Evolutionary conservation across 2,329 filamentous ascomycete species (phyloP).

Genomic region (Ophiocordyceps robertsii): DNA sequence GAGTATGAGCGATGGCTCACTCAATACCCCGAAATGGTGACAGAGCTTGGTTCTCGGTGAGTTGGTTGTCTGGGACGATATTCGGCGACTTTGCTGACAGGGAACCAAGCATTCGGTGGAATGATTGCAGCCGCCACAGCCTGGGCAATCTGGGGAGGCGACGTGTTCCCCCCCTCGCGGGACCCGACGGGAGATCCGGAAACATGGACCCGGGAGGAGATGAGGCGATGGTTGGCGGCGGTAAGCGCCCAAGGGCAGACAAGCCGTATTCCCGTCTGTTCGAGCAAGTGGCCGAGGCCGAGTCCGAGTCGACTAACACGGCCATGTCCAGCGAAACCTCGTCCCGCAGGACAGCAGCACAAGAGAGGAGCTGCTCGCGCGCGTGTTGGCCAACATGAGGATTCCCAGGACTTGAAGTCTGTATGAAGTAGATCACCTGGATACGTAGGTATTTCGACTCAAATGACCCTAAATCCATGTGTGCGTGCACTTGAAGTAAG

Average conservation of each 20-base stretch:
- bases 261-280: neutral
- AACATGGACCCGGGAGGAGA: conserved; percentile 66
- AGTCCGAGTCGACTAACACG: neutral
- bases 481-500: too few species aligned
- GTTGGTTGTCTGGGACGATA: neutral
- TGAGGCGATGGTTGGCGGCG: conserved; percentile 65
- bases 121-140: conserved; percentile 69
- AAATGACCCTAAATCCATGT: too few species aligned
- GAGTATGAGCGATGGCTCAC: too few species aligned
- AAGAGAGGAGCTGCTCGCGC: conserved; percentile 30
- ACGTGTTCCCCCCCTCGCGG: conserved; percentile 61
- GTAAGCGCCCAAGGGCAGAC: conserved; percentile 36
- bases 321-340: conserved; percentile 28
- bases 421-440: too few species aligned
- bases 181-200: conserved; percentile 67
- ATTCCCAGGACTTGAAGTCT: conserved; percentile 13
- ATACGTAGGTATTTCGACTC: too few species aligned
- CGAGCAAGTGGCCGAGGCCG: neutral
- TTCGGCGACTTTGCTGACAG: too few species aligned
- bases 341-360: conserved; percentile 29
- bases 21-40: neutral
- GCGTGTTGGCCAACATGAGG: conserved; percentile 34
- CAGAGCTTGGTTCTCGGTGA: conserved; percentile 60
- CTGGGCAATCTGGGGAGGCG: conserved; percentile 75
- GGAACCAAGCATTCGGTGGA: conserved; percentile 55